A percentile compares a stretch with the other conserved stretches of the same genome.
These are phyloP conservation scores for Magnaporthiopsis rhizophila DNA, from an alignment of 2,329 filamentous ascomycete species.

Conservation along the genomic window DNA sequence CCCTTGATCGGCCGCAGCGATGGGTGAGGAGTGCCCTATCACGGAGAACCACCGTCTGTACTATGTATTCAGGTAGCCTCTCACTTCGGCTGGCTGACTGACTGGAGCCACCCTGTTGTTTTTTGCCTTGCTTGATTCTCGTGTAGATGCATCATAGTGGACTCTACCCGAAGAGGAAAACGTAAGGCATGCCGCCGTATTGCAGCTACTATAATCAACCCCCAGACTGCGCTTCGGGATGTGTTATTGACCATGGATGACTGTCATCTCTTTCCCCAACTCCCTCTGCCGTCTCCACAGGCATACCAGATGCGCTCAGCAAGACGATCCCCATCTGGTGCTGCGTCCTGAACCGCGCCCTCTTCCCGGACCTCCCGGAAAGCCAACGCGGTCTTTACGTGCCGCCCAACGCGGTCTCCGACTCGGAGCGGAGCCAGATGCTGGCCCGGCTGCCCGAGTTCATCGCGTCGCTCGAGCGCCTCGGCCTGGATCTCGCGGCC, in stretches of 20 bases:
- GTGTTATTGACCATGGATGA: neutral
- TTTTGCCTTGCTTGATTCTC: neutral
- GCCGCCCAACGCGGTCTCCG: slow-evolving; percentile 63
- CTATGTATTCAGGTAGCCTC: too few species aligned
- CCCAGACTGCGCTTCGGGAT: neutral
- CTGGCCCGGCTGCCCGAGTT: slow-evolving; percentile 50
- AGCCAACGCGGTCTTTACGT: slow-evolving; percentile 52
- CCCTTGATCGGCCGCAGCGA: slow-evolving; percentile 56
- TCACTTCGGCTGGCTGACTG: too few species aligned
- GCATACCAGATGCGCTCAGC: slow-evolving; percentile 87
- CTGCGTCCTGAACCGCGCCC: slow-evolving; percentile 68
- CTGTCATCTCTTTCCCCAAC: neutral
- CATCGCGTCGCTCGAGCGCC: slow-evolving; percentile 38
- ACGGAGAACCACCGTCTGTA: too few species aligned
- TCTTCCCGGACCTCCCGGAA: slow-evolving; percentile 52
- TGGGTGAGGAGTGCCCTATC: slow-evolving; percentile 46
- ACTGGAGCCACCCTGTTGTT: too few species aligned
- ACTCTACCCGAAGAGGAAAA: slow-evolving; percentile 89
- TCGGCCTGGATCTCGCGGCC: slow-evolving; percentile 49
- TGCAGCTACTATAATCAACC: too few species aligned
- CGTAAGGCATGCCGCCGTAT: slow-evolving; percentile 36
- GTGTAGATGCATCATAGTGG: slow-evolving; percentile 68
- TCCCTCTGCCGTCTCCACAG: slow-evolving; percentile 27
- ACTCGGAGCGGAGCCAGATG: slow-evolving; percentile 76
- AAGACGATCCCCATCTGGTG: slow-evolving; percentile 96